Conservation (phyloP, 306 rosid species). For the Castanea sativa region DNA sequence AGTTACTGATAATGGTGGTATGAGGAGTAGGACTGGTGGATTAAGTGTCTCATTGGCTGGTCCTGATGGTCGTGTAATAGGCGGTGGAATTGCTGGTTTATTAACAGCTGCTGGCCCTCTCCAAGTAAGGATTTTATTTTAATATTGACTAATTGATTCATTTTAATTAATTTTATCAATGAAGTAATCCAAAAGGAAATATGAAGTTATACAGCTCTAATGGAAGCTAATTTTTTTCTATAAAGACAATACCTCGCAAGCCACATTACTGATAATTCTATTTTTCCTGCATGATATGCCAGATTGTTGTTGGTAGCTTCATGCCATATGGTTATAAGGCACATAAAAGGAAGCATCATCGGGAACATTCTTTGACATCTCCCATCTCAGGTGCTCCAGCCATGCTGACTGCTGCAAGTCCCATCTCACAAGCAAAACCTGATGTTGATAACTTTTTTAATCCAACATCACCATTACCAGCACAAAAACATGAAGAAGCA, state of each 20-base stretch:
- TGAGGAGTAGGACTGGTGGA: slow-evolving; percentile 55
- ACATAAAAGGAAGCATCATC: slow-evolving; percentile 53
- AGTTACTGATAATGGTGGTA: slow-evolving; percentile 31
- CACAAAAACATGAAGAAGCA: slow-evolving; percentile 43
- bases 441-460: slow-evolving; percentile 19
- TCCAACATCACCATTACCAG: slow-evolving; percentile 20
- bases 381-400: slow-evolving; percentile 39
- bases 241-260: neutral
- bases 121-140: slow-evolving; percentile 45
- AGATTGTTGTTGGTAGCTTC: slow-evolving; percentile 84
- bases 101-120: slow-evolving; percentile 78
- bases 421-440: slow-evolving; percentile 53
- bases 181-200: neutral
- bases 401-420: slow-evolving; percentile 38
- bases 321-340: slow-evolving; percentile 41
- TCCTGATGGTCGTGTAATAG: slow-evolving; percentile 76
- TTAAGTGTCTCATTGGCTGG: slow-evolving; percentile 79
- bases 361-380: slow-evolving; percentile 36
- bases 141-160: neutral
- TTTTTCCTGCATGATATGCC: slow-evolving; percentile 20
- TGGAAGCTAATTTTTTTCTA: too few relatives aligned
- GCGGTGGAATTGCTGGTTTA: slow-evolving; percentile 79
- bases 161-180: neutral
- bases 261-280: neutral
- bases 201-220: neutral